Percentiles rank a stretch among this genome's conserved stretches.
Conservation (phyloP, 2,329 filamentous ascomycete genomes). For the Chaetomium olivaceum region DNA sequence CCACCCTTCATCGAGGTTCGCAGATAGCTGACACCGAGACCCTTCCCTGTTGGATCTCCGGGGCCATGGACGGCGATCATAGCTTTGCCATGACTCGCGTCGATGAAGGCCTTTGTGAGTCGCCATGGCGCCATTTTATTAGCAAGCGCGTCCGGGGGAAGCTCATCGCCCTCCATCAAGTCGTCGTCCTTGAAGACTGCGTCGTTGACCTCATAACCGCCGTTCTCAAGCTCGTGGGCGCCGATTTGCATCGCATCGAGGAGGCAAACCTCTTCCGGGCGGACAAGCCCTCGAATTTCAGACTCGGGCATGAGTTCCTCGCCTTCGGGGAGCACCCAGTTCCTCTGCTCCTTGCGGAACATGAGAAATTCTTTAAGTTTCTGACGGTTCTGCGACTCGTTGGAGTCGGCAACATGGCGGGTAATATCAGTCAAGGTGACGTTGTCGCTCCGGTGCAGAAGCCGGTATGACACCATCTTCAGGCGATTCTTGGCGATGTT, state of each 20-base stretch:
- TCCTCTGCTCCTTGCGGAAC: constrained; percentile 84
- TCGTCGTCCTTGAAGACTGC: constrained; percentile 64
- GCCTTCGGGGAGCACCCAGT: constrained; percentile 75
- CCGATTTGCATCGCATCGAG: constrained; percentile 97
- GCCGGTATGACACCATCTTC: constrained; percentile 91
- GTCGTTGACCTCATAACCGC: constrained; percentile 74
- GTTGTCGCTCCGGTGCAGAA: constrained; percentile 74
- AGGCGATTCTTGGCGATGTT: constrained; percentile 96
- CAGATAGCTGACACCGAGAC: constrained; percentile 94
- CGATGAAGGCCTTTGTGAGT: constrained; percentile 92
- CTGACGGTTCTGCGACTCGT: constrained; percentile 91
- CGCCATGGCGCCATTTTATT: constrained; percentile 94
- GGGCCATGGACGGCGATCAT: constrained; percentile 95
- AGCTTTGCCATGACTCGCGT: constrained; percentile 90
- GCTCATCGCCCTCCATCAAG: constrained; percentile 63
- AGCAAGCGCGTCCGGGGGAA: constrained; percentile 70
- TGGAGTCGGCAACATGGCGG: constrained; percentile 87
- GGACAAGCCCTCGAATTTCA: constrained; percentile 81
- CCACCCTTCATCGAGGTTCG: constrained; percentile 99
- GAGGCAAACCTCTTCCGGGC: constrained; percentile 91
- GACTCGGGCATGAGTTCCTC: constrained; percentile 79
- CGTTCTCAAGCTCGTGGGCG: constrained; percentile 84
- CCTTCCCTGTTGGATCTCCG: constrained; percentile 90
- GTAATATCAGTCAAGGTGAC: constrained; percentile 83
- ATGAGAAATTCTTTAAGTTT: constrained; percentile 96